Conservation (phyloP, 495 filamentous ascomycete species). For the Immersiella caudata region DNA sequence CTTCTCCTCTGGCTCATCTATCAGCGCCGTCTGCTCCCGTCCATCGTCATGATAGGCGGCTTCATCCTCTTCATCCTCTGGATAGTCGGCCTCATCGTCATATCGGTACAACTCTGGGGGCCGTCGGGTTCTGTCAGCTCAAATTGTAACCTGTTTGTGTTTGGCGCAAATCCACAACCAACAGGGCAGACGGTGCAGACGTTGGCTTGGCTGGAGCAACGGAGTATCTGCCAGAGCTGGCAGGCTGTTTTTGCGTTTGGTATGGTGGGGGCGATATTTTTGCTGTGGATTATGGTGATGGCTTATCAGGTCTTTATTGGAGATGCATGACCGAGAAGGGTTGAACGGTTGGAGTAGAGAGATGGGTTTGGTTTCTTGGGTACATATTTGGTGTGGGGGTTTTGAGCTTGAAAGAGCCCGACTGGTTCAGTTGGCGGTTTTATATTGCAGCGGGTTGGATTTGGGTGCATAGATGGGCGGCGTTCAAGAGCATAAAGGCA, state of each 20-base stretch:
- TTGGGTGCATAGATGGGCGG: conserved; percentile 3
- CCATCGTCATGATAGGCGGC: conserved; percentile 83
- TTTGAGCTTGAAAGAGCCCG: not conserved
- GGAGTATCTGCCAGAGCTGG: conserved; percentile 80
- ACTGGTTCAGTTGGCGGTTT: not conserved
- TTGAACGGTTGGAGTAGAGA: not conserved
- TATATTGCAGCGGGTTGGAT: not conserved
- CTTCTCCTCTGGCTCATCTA: conserved; percentile 71
- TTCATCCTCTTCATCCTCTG: conserved; percentile 95
- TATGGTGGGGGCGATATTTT: conserved; percentile 78
- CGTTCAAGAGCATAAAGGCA: conserved; percentile 1
- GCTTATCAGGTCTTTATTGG: conserved; percentile 78
- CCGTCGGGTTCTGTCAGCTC: conserved; percentile 71
- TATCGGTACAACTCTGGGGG: conserved; percentile 86
- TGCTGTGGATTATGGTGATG: conserved; percentile 95
- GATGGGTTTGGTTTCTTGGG: not conserved
- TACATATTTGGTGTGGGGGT: not conserved
- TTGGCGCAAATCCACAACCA: conserved; percentile 48
- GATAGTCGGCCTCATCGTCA: conserved; percentile 89
- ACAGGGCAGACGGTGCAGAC: conserved; percentile 69
- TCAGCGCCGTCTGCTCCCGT: conserved; percentile 80
- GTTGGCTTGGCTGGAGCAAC: conserved; percentile 85
- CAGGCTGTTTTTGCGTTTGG: conserved; percentile 67
- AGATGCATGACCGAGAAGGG: conserved; percentile 20
- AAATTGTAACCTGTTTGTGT: conserved; percentile 77